These are phyloP conservation scores for Talaromyces sp. DNA, from an alignment of 2,329 filamentous ascomycete genomes.

Conservation along the genomic window DNA sequence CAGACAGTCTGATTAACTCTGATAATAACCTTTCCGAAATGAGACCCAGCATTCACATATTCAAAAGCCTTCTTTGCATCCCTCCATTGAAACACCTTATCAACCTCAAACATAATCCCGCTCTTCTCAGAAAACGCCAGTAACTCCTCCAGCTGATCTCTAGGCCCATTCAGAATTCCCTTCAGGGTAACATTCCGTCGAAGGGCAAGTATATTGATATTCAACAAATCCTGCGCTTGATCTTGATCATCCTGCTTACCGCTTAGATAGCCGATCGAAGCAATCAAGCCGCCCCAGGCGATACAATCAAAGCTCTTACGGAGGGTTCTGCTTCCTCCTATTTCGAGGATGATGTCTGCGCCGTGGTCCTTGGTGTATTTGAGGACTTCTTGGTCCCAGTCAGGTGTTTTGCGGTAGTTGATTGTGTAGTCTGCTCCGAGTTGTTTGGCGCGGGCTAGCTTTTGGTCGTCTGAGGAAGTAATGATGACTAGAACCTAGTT, in stretches of 20 bases:
- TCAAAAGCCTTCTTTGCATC: conserved; percentile 50
- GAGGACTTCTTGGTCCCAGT: conserved; percentile 46
- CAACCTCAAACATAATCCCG: conserved; percentile 42
- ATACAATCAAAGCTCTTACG: conserved; percentile 45
- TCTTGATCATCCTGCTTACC: conserved; percentile 51
- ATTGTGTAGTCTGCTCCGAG: conserved; percentile 47
- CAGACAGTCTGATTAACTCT: conserved; percentile 28
- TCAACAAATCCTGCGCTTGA: conserved; percentile 52
- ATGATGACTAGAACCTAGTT: conserved; percentile 40
- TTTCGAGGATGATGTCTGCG: conserved; percentile 49
- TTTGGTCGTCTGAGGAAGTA: conserved; percentile 48
- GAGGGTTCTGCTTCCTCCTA: conserved; percentile 48
- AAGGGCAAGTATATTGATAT: conserved; percentile 55
- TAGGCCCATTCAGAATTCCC: conserved; percentile 60
- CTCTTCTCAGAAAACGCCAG: conserved; percentile 31
- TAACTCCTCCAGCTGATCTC: conserved; percentile 46
- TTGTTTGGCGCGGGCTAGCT: conserved; percentile 46
- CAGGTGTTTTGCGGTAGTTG: conserved; percentile 46
- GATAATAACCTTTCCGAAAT: conserved; percentile 54
- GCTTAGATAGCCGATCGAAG: conserved; percentile 45
- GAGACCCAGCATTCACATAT: conserved; percentile 48
- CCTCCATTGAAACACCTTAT: conserved; percentile 51
- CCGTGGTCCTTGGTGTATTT: conserved; percentile 42
- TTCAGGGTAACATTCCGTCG: conserved; percentile 50
- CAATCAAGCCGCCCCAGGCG: conserved; percentile 43